Conservation (phyloP, 2,329 filamentous ascomycete species). For the Ophiostoma angusticollis region DNA sequence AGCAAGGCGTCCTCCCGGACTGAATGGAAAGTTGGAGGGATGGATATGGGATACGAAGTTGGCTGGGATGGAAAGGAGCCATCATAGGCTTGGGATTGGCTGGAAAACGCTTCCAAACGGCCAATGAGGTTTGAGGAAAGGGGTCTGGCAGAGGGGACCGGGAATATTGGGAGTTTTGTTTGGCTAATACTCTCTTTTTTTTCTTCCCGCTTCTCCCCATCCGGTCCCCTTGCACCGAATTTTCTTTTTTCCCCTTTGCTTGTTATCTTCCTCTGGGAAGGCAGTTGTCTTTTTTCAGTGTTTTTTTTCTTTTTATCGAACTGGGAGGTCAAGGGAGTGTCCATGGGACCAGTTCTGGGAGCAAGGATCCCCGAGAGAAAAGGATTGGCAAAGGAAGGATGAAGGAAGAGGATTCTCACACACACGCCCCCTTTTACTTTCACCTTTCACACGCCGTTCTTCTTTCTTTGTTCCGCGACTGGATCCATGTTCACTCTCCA, state of each 20-base stretch:
- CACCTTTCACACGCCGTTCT: not conserved
- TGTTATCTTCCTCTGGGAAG: constrained; percentile 8
- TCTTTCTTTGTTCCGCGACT: not conserved
- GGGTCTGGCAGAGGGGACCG: not conserved
- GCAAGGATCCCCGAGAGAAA: not conserved
- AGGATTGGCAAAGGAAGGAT: not conserved
- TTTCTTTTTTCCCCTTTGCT: not conserved
- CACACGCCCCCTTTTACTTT: not conserved
- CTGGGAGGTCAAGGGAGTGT: constrained; percentile 9
- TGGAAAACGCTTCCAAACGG: not conserved
- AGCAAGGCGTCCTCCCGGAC: no score
- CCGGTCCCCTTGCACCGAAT: not conserved
- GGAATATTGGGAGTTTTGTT: not conserved
- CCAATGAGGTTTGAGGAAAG: not conserved
- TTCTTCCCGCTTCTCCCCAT: not conserved
- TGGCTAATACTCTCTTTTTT: not conserved
- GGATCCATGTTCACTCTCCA: constrained; percentile 1
- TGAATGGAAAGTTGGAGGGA: no score
- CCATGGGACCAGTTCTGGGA: constrained; percentile 2
- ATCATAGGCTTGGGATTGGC: not conserved
- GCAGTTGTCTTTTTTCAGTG: constrained; percentile 7
- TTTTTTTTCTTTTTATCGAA: constrained; percentile 2
- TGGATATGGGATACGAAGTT: not conserved
- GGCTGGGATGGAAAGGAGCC: not conserved
- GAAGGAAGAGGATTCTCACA: not conserved